These are phyloP conservation scores for Lepiota venenata DNA, from an alignment of 768 basidiomycete genomes.

Conservation along the genomic window DNA sequence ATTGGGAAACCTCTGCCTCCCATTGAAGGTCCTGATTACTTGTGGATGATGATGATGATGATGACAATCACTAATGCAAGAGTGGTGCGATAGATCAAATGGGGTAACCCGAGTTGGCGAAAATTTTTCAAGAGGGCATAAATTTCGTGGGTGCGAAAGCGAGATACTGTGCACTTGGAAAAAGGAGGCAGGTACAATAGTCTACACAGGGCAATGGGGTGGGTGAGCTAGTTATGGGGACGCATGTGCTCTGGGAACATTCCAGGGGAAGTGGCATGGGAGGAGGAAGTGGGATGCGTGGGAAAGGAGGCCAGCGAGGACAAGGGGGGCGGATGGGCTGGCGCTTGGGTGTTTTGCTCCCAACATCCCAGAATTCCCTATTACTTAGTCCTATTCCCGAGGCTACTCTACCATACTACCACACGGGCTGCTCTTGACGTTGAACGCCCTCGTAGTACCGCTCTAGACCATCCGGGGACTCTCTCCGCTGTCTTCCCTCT, in stretches of 20 bases:
- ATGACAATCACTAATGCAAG: too few species aligned
- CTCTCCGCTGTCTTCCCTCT: background rate
- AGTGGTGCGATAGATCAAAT: too few species aligned
- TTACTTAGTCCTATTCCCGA: constrained; percentile 54
- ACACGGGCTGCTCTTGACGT: constrained; percentile 36
- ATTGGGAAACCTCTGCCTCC: too few species aligned
- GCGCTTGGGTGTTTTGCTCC: constrained; percentile 29
- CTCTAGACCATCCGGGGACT: constrained; percentile 7
- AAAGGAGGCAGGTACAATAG: background rate
- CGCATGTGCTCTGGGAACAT: constrained; percentile 17
- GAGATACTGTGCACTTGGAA: too few species aligned
- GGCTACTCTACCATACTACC: constrained; percentile 41
- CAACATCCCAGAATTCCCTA: constrained; percentile 39
- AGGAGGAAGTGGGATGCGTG: constrained; percentile 26
- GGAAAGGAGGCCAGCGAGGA: constrained; percentile 31
- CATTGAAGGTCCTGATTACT: too few species aligned
- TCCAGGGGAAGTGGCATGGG: constrained; percentile 24
- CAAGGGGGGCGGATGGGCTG: constrained; percentile 19
- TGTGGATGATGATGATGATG: too few species aligned
- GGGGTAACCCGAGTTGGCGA: too few species aligned
- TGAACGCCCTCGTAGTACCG: constrained; percentile 28
- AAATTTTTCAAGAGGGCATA: too few species aligned
- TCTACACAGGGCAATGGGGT: background rate
- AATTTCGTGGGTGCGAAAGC: too few species aligned
- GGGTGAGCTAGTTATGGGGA: background rate